Base-by-base conservation (phyloP, 148 eudicot genomes). In the Mesembryanthemum crystallinum region DNA sequence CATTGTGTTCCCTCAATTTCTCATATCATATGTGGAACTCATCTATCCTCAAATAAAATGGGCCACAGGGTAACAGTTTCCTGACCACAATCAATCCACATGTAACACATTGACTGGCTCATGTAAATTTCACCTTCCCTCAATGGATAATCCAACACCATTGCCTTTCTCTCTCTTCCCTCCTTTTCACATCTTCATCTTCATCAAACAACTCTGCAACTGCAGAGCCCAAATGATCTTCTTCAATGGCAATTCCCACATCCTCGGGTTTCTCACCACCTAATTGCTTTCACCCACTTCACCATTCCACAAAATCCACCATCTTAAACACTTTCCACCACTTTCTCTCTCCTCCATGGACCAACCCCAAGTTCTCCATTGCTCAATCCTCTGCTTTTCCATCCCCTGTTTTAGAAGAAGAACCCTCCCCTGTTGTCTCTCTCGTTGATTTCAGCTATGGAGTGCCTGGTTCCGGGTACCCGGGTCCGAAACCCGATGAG, bases 71-170 rank as follows among this genome's bases (percentile, higher is more conserved):
- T 54, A 39, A 39, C 43, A 39, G 64, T 4, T 72, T 75, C 29
- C 29, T 42, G 64, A 80, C 54, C 76, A 76, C 63, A 10, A 55
- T 60, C n/a, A 28, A 27, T 39, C 68, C 78, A 77, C 86, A 73
- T 74, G 86, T 77, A 37, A 74, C 37, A 6, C 51, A 77, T 35
- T 57, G 9, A 83, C 23, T 83, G 86, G 86, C 70, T 73, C 79
- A 57, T 49, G 29, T 29, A 71, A 67, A 79, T 83, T 75, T 72
- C 27, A n/a, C n/a, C 15, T 76, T 65, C 49, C 83, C 37, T 39
- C n/a, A 20, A 37, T 27, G n/a, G 81, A 80, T 83, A 83, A 83
- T 69, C 33, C 20, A 6, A 33, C n/a, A n/a, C n/a, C n/a, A n/a
- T n/a, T 35, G 33, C 1, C n/a, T 12, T 3, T n/a, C 39, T 55